Base-by-base conservation (phyloP, 306 rosid genomes). In the Castanea crenata region DNA sequence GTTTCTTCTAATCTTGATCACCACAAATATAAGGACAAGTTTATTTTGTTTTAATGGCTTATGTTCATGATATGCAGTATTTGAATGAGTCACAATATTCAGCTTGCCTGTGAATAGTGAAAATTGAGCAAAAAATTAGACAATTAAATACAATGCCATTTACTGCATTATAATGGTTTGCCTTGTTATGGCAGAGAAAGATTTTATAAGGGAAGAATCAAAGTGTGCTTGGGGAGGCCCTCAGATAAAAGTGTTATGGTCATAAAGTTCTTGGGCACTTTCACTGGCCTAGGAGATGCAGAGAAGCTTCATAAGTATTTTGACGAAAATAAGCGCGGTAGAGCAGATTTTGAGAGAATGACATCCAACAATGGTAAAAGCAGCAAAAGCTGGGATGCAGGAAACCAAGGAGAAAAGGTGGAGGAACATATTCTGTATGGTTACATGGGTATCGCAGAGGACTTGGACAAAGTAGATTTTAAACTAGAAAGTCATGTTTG, bases 361-460 rank as follows among this genome's bases (percentile, higher is more conserved):
- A 78, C 25, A 19, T 56, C 81, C 54, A 65, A 16, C 3, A 78
- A 77, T 16, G 77, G 83, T 5, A 41, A 65, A 62, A 61, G 79
- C 10, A 21, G 41, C 38, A 71, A 51, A 69, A 68, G 35, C 32
- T 9, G 29, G 29, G 90, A 79, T 71, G 82, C 78, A 5, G 57
- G 65, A 72, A 68, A 31, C 32, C 55, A 69, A 55, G 88, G 76
- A 57, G 75, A 71, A 38, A 54, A 58, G 52, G 81, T 78, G 55
- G 99, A 95, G 84, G 84, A 85, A 73, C 75, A 56, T 58, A 83
- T 93, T 35, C 86, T 95, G 18, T 89, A 78, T 86, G 98, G 99
- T 54, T 92, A 91, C 76, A 80, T 93, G 84, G 99, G 93, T 44
- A 88, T 89, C 73, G 90, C 95, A 8, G 98, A 93, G 63, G 98